Conservation (phyloP, 1,139 yeast genomes). For the Nakaseomyces nivariensis region DNA sequence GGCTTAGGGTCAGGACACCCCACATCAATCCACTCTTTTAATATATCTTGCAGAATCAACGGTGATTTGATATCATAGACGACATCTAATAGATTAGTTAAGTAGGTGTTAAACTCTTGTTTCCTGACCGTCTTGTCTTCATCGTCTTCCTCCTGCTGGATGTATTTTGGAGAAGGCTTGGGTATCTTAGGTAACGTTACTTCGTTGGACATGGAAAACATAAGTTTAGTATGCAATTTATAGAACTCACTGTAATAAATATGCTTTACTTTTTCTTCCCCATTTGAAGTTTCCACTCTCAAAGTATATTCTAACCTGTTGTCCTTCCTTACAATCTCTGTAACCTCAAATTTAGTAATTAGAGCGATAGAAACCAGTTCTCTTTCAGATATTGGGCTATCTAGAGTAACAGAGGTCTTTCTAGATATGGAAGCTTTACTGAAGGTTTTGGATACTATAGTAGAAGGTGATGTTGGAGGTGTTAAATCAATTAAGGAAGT, state of each 20-base stretch:
- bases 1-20: background rate
- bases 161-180: slow-evolving; percentile 7
- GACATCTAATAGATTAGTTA: slow-evolving; percentile 4
- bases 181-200: slow-evolving; percentile 13
- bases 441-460: slow-evolving; percentile 11
- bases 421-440: slow-evolving; percentile 1
- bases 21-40: slow-evolving; percentile 9
- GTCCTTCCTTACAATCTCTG: slow-evolving; percentile 5
- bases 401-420: background rate
- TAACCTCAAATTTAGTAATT: slow-evolving; percentile 4
- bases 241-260: slow-evolving; percentile 14
- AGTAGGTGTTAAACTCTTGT: slow-evolving; percentile 8
- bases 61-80: slow-evolving; percentile 2
- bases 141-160: background rate
- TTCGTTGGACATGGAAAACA: background rate
- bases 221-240: slow-evolving; percentile 9
- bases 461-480: slow-evolving; percentile 18
- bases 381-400: background rate
- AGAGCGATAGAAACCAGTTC: background rate
- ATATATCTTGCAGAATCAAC: slow-evolving; percentile 4
- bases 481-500: slow-evolving; percentile 8
- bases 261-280: slow-evolving; percentile 4
- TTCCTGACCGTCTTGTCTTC: slow-evolving; percentile 7
- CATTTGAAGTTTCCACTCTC: slow-evolving; percentile 5
- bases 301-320: slow-evolving; percentile 10